Percentiles rank a stretch among this genome's conserved stretches.
These are phyloP conservation scores for Purshia tridentata DNA, from an alignment of 306 rosid species.

Conservation along the genomic window DNA sequence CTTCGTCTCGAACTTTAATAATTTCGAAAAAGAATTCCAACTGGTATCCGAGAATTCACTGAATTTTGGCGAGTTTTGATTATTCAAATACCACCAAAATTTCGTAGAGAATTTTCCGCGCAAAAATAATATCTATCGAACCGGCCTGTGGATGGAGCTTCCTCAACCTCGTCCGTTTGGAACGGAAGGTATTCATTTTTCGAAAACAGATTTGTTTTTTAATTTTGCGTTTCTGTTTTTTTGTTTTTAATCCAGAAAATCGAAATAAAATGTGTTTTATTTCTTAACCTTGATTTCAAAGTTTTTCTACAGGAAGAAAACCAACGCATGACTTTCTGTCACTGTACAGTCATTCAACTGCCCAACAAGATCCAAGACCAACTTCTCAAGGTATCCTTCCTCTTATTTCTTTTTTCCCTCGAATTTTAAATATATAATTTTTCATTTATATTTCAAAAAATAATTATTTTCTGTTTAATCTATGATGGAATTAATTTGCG, in stretches of 20 bases:
- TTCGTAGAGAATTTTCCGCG: background rate
- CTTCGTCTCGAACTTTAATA: too few relatives aligned
- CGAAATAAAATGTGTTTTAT: background rate
- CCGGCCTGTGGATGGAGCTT: slow-evolving; percentile 68
- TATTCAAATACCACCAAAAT: slow-evolving; percentile 33
- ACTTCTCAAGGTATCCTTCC: slow-evolving; percentile 68
- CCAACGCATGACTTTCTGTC: slow-evolving; percentile 93
- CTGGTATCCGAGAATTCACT: background rate
- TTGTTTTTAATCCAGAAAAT: slow-evolving; percentile 1
- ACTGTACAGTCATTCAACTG: slow-evolving; percentile 67
- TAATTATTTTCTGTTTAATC: background rate
- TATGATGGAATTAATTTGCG: background rate
- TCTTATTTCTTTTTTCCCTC: background rate
- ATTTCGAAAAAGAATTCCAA: slow-evolving; percentile 1
- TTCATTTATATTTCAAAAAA: slow-evolving; percentile 14
- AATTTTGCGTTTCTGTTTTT: background rate
- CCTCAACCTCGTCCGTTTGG: slow-evolving; percentile 76
- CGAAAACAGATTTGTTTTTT: slow-evolving; percentile 3
- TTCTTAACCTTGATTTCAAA: slow-evolving; percentile 28
- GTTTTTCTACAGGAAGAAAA: slow-evolving; percentile 64
- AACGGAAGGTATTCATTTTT: slow-evolving; percentile 55
- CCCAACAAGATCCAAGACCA: slow-evolving; percentile 87
- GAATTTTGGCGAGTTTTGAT: background rate
- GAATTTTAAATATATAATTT: background rate
- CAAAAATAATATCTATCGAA: background rate